phyloP scores from a whole-genome alignment of 108 stramenopile genomes.

The Cyclotella atomus region DNA sequence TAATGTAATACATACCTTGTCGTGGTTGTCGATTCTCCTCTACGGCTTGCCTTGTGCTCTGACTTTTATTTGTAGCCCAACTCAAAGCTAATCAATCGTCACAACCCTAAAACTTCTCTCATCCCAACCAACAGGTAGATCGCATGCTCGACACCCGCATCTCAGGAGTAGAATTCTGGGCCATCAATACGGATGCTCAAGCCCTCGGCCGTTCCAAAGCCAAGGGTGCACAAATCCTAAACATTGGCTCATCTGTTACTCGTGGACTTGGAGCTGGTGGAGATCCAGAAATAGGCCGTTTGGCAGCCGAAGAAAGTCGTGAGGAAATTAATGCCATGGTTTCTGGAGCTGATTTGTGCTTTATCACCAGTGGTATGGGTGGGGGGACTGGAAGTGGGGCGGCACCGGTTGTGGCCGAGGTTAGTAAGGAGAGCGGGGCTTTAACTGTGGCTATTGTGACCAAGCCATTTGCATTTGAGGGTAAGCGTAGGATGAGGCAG shows the following conservation, averaged over 20 bases:
- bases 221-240: constrained; percentile 63
- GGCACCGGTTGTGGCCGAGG: constrained; percentile 82
- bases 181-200: constrained; percentile 92
- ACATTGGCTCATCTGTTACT: constrained; percentile 87
- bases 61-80: too few relatives aligned
- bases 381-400: constrained; percentile 92
- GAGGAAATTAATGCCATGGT: constrained; percentile 77
- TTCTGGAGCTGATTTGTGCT: constrained; percentile 85
- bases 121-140: constrained; percentile 56
- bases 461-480: constrained; percentile 94
- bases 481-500: constrained; percentile 86
- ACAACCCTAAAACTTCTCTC: neutral
- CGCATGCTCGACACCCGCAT: constrained; percentile 89
- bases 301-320: constrained; percentile 85
- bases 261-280: constrained; percentile 91
- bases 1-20: too few relatives aligned
- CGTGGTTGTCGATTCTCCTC: too few relatives aligned
- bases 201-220: constrained; percentile 74
- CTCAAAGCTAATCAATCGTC: neutral
- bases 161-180: constrained; percentile 89
- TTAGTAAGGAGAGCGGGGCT: constrained; percentile 80
- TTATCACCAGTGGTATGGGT: constrained; percentile 90
- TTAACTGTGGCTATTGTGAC: constrained; percentile 88
- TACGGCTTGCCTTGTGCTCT: too few relatives aligned
- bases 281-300: constrained; percentile 82